Conservation (phyloP, 176 grass and related monocot species). For the Ananas comosus region DNA sequence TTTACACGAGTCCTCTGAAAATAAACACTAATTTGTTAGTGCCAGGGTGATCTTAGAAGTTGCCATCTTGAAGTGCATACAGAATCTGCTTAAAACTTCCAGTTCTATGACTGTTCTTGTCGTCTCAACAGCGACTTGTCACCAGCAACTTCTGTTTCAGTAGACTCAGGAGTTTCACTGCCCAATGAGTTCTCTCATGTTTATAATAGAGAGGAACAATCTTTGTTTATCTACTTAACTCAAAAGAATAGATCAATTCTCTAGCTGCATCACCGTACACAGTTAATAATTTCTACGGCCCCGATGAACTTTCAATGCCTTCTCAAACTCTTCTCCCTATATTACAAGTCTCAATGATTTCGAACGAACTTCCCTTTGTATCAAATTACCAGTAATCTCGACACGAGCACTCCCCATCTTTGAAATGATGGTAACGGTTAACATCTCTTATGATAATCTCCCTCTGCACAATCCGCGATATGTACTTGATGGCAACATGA, state of each 20-base stretch:
- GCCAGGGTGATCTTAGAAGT: no score
- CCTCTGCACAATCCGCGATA: slow-evolving; percentile 49
- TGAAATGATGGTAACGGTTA: slow-evolving; percentile 69
- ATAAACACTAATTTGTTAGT: no score
- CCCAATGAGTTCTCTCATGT: neutral
- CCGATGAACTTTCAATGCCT: no score
- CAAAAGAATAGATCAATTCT: neutral
- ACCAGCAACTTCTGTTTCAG: neutral
- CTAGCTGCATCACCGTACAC: neutral
- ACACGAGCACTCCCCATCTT: slow-evolving; percentile 71
- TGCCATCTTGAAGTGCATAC: no score
- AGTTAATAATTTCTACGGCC: neutral
- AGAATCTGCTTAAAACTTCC: neutral
- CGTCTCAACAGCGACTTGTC: neutral
- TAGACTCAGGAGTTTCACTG: neutral
- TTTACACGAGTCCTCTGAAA: no score
- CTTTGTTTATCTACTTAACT: neutral
- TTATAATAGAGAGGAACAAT: neutral
- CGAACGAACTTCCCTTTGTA: neutral
- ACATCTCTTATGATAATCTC: slow-evolving; percentile 85
- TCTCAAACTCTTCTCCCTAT: neutral
- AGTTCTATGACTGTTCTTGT: neutral
- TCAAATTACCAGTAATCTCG: slow-evolving; percentile 50
- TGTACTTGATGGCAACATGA: slow-evolving; percentile 68
- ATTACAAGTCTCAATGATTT: neutral